These are phyloP conservation scores for Saccharomycopsis crataegensis DNA, from an alignment of 1,139 yeast species.

Conservation along the genomic window DNA sequence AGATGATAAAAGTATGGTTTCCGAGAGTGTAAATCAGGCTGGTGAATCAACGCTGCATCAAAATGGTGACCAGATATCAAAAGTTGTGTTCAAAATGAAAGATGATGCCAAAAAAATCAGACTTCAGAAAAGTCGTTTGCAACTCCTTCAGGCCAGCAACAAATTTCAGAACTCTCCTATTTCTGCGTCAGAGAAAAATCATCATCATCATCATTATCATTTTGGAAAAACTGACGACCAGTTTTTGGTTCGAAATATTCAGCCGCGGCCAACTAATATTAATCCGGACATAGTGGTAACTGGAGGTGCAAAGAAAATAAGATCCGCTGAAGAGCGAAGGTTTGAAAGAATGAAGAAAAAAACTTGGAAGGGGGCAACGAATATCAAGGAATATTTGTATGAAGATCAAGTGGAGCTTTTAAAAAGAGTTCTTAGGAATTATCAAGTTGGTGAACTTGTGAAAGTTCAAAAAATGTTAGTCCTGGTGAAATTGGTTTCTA, in stretches of 20 bases:
- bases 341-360: slow-evolving; percentile 6
- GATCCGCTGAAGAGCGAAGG: background rate
- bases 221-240: background rate
- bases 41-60: too few species aligned
- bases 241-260: too few species aligned
- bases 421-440: slow-evolving; percentile 20
- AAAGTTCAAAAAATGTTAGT: slow-evolving; percentile 62
- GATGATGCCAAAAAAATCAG: too few species aligned
- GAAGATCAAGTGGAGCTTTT: slow-evolving; percentile 15
- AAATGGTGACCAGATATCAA: too few species aligned
- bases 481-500: slow-evolving; percentile 34
- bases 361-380: background rate
- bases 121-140: too few species aligned
- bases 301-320: background rate
- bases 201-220: background rate
- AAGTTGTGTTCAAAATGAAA: too few species aligned
- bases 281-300: too few species aligned
- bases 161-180: background rate
- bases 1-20: too few species aligned
- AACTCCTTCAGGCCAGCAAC: background rate
- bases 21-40: too few species aligned
- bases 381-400: slow-evolving; percentile 17
- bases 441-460: slow-evolving; percentile 50
- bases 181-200: background rate
- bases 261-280: too few species aligned